Evolutionary conservation across 805 yeast species (phyloP), one percentile per base, ranked within the genome.

Genomic region (Candida insectorum): DNA sequence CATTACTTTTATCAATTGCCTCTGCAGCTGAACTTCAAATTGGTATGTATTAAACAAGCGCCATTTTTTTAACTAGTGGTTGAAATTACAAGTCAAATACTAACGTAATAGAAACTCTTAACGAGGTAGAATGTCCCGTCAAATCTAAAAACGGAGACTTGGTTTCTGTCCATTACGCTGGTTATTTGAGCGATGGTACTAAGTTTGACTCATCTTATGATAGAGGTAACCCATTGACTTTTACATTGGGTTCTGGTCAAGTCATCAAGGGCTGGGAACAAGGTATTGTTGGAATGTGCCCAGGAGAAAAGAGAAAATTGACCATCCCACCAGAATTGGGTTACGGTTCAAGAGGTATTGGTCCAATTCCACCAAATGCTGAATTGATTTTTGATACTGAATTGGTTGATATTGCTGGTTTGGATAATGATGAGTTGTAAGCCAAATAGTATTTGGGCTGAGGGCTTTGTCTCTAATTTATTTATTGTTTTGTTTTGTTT

Each of bases 261-360:
- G 96, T 88, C 20, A 88, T 88, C 52, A 52, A 69, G 40, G 96
- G 97, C 39, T 88, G 96, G 96, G 97, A 88, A 43, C 77, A 81
- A 59, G 96, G 96, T 26, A 62, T 87, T 31, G 47, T 50, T 21
- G 57, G 53, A 25, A 85, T 85, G 94, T 88, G 97, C 60, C 66
- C 85, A 56, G 96, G 96, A 28, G 96, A 88, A 58, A 70, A 80
- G 63, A 75, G 96, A 54, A 80, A 73, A 46, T 67, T 88, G 47
- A 74, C 77, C 18, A 85, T 89, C 52, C 96, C 96, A 29, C 73
- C 94, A 5, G 69, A 72, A 20, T 58, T 86, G 45, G 96, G 76
- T 6, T 88, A 88, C 48, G 97, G 97, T 33, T 59, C 62, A 18
- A 55, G 79, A 36, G 94, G 88, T 31, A 79, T 85, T 33, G 87